Percentiles rank a stretch among this genome's conserved stretches.
These are phyloP conservation scores for Aspergillus steynii DNA, from an alignment of 495 filamentous ascomycete species.

Conservation along the genomic window DNA sequence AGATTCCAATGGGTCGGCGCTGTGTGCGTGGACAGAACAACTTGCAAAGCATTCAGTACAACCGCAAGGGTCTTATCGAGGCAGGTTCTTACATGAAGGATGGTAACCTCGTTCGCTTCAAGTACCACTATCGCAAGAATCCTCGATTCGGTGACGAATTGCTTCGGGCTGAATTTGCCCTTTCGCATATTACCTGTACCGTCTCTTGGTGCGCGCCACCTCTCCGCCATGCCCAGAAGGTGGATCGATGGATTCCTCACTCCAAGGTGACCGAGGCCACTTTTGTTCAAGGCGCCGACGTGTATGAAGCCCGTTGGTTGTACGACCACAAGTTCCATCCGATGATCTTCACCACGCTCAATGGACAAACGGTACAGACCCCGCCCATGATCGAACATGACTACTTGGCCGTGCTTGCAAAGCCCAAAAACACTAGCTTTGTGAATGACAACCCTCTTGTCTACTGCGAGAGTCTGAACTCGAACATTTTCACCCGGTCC, in stretches of 20 bases:
- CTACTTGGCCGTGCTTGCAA: constrained; percentile 54
- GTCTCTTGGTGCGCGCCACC: constrained; percentile 63
- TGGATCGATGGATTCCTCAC: constrained; percentile 60
- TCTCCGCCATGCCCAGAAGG: constrained; percentile 49
- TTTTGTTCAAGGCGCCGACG: constrained; percentile 53
- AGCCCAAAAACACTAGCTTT: constrained; percentile 56
- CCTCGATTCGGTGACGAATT: constrained; percentile 57
- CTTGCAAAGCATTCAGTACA: constrained; percentile 53
- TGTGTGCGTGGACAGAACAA: constrained; percentile 50
- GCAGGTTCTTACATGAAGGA: constrained; percentile 57
- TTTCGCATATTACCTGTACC: constrained; percentile 55
- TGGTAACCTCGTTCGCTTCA: constrained; percentile 56
- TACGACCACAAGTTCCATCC: constrained; percentile 67
- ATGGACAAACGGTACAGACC: constrained; percentile 54
- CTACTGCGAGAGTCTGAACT: constrained; percentile 47
- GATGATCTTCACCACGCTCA: constrained; percentile 57
- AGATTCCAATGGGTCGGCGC: constrained; percentile 47
- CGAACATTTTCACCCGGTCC: constrained; percentile 47
- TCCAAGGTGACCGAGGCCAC: constrained; percentile 60
- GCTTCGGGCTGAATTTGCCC: constrained; percentile 56
- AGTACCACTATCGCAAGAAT: constrained; percentile 59
- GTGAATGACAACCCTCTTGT: constrained; percentile 58
- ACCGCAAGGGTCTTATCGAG: constrained; percentile 54
- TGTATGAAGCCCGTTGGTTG: constrained; percentile 56
- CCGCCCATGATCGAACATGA: constrained; percentile 62